These are phyloP conservation scores for Beta macrorhiza DNA, from an alignment of 179 eudicot genomes.

Conservation along the genomic window DNA sequence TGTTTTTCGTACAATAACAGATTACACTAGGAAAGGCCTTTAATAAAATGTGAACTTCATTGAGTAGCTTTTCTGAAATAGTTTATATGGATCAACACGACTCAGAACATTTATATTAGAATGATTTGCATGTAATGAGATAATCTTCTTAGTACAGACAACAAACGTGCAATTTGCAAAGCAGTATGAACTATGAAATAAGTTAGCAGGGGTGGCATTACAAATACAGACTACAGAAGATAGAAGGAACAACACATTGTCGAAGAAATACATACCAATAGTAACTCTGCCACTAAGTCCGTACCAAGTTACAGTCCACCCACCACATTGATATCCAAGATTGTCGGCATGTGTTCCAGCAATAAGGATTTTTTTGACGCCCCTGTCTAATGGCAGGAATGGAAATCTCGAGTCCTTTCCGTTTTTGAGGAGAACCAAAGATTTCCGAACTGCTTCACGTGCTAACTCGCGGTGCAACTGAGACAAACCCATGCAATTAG, in stretches of 20 bases:
- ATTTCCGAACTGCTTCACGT: slow-evolving; percentile 87
- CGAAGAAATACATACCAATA: slow-evolving; percentile 47
- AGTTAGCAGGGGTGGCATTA: not conserved
- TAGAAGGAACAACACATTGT: not conserved
- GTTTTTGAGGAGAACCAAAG: slow-evolving; percentile 74
- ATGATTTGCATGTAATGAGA: not conserved
- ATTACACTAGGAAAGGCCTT: not conserved
- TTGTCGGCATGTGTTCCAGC: slow-evolving; percentile 57
- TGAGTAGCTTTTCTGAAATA: not conserved
- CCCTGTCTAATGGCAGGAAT: slow-evolving; percentile 64
- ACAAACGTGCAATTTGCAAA: not conserved
- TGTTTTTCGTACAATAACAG: not conserved
- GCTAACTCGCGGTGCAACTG: slow-evolving; percentile 85
- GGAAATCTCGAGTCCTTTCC: slow-evolving; percentile 59
- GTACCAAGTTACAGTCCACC: slow-evolving; percentile 51
- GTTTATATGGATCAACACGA: not conserved
- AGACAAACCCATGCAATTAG: slow-evolving; percentile 19
- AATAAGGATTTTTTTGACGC: slow-evolving; percentile 61
- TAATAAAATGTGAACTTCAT: not conserved
- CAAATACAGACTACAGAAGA: not conserved
- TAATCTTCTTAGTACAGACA: not conserved
- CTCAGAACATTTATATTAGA: no score
- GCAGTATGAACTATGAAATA: not conserved
- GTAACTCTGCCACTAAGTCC: slow-evolving; percentile 78
- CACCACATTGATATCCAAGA: slow-evolving; percentile 53